phyloP scores from a whole-genome alignment of 2,329 filamentous ascomycete species.

The Purpureocillium takamizusanense region DNA sequence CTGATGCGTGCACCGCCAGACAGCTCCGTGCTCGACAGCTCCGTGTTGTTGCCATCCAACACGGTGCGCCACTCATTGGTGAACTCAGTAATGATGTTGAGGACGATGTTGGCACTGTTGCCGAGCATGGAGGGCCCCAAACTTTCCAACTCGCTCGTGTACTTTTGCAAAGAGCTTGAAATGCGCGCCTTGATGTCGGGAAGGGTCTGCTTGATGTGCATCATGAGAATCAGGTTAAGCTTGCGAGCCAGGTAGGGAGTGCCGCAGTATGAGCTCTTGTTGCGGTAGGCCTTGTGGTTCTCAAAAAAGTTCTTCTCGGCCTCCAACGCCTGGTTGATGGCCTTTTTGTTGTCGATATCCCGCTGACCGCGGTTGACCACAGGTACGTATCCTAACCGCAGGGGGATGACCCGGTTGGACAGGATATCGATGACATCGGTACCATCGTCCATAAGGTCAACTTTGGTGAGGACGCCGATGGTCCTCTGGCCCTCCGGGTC shows the following conservation, averaged over 20 bases:
- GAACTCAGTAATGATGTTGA: conserved; percentile 99
- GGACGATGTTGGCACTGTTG: conserved; percentile 90
- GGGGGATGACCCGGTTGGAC: conserved; percentile 90
- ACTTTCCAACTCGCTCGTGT: conserved; percentile 68
- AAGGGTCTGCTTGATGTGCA: conserved; percentile 99
- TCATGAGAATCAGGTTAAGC: conserved; percentile 97
- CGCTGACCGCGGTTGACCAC: conserved; percentile 97
- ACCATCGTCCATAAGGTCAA: conserved; percentile 97
- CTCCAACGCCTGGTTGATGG: conserved; percentile 83
- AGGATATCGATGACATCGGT: conserved; percentile 98
- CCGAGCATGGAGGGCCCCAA: conserved; percentile 92
- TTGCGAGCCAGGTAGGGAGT: conserved; percentile 95
- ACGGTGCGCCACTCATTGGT: conserved; percentile 96
- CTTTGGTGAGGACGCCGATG: conserved; percentile 96
- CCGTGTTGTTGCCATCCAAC: conserved; percentile 91
- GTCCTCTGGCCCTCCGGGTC: conserved; percentile 96
- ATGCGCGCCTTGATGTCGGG: conserved; percentile 98
- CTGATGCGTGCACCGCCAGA: conserved; percentile 97
- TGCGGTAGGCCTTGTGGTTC: conserved; percentile 95
- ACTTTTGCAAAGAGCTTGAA: conserved; percentile 87
- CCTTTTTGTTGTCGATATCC: conserved; percentile 97
- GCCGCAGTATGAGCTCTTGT: conserved; percentile 97
- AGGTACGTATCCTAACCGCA: conserved; percentile 90
- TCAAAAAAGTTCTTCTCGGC: conserved; percentile 97
- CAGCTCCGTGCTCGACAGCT: conserved; percentile 87